These are phyloP conservation scores for Lactarius evosmus DNA, from an alignment of 768 basidiomycete genomes.

Conservation along the genomic window DNA sequence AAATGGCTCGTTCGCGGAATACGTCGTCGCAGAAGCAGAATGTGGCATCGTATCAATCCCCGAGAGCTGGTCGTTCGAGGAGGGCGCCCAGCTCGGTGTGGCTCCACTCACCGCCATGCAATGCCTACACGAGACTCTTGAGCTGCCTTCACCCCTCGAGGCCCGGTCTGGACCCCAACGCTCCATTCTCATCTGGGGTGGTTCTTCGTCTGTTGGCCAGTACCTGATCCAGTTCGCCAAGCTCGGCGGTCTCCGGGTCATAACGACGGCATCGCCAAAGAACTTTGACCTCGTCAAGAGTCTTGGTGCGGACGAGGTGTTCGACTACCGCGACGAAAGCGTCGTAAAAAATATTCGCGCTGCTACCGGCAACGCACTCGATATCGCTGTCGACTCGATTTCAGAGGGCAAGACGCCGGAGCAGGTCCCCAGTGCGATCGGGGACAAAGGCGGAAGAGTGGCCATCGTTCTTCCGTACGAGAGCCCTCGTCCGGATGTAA, in stretches of 20 bases:
- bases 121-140: slow-evolving; percentile 19
- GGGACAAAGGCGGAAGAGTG: slow-evolving; percentile 24
- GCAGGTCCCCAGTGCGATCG: slow-evolving; percentile 19
- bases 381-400: slow-evolving; percentile 29
- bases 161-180: not conserved
- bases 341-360: slow-evolving; percentile 32
- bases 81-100: slow-evolving; percentile 25
- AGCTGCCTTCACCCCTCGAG: slow-evolving; percentile 19
- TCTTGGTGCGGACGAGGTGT: slow-evolving; percentile 38
- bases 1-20: slow-evolving; percentile 22
- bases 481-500: slow-evolving; percentile 7
- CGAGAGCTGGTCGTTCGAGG: slow-evolving; percentile 23
- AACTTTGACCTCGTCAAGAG: slow-evolving; percentile 37
- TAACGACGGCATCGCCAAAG: slow-evolving; percentile 38
- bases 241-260: slow-evolving; percentile 34
- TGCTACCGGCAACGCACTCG: slow-evolving; percentile 26
- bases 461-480: slow-evolving; percentile 18
- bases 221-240: slow-evolving; percentile 37
- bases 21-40: slow-evolving; percentile 19
- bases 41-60: slow-evolving; percentile 16
- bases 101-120: slow-evolving; percentile 24
- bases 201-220: slow-evolving; percentile 37
- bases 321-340: slow-evolving; percentile 34
- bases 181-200: slow-evolving; percentile 23
- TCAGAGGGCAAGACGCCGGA: slow-evolving; percentile 13